Base-by-base conservation (phyloP, 306 rosid genomes). In the Prosopis cineraria region DNA sequence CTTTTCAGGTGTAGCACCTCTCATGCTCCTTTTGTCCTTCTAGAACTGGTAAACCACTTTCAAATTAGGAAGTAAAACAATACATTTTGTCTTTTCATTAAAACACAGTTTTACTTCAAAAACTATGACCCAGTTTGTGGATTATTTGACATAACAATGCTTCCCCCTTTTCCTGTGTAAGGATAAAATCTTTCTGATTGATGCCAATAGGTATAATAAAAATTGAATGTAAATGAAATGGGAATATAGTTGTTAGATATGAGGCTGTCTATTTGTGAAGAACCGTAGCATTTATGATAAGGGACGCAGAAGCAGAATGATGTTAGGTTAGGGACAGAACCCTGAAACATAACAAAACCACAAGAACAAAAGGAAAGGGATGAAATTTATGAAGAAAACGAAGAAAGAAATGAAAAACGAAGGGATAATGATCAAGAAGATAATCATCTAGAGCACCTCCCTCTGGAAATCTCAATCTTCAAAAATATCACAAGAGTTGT, bases 111-210 rank as follows among this genome's bases (percentile, higher is more conserved):
- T 55, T 55, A 55, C 3, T 55, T 24, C 63, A 22, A 24, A 24
- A 55, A 1, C 6, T 24, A 55, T 24, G 24, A 24, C 33, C 8
- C 62, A 55, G 16, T 10, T 30, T 10, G 50, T 22, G 45, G 20
- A 70, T 19, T 19, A 9, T 47, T 47, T n/a, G 39, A 44, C 39
- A 25, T 31, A n/a, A 37, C 24, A 50, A 25, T 71, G 17, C 34
- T 52, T 72, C 34, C 62, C 24, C 44, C 75, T n/a, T n/a, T n/a
- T n/a, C n/a, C 19, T 29, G 6, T 37, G 27, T 69, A 29, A 50
- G 53, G 78, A 41, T 79, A 27, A 53, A 31, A 53, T 70, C 41
- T 60, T 31, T 71, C 41, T 63, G 74, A 10, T 77, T 53, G 75
- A 55, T 41, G 22, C 58, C 67, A 64, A 56, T 77, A 66, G 44